These are phyloP conservation scores for Pulicaria dysenterica DNA, from an alignment of 129 eudicot species.

Conservation along the genomic window DNA sequence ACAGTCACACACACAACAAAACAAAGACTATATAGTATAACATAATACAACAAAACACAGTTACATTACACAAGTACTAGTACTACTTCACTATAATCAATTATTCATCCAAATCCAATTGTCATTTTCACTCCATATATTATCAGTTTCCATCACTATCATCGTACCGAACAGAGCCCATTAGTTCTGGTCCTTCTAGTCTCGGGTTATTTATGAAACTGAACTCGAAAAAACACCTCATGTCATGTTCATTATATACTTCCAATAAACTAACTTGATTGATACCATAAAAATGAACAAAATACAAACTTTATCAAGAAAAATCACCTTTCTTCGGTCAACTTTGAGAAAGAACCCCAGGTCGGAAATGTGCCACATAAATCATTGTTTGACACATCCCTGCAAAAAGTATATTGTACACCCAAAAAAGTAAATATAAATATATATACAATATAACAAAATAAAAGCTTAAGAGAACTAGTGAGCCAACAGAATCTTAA, in stretches of 20 bases:
- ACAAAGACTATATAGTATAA: background rate
- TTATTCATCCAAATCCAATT: constrained; percentile 16
- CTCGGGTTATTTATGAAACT: constrained; percentile 60
- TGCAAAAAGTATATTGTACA: constrained; percentile 11
- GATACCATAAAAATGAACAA: background rate
- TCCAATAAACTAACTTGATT: background rate
- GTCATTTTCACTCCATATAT: background rate
- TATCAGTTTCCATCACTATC: constrained; percentile 44
- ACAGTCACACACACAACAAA: background rate
- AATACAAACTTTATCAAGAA: background rate
- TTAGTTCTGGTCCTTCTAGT: constrained; percentile 67
- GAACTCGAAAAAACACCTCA: constrained; percentile 24
- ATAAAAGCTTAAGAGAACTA: background rate
- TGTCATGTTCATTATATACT: background rate
- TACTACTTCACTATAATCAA: constrained; percentile 18
- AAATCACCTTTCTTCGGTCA: constrained; percentile 52
- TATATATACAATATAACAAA: background rate
- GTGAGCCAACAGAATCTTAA: constrained; percentile 56
- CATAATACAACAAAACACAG: constrained; percentile 13
- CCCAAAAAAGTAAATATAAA: background rate
- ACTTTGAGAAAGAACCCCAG: constrained; percentile 58
- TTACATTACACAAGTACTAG: constrained; percentile 10
- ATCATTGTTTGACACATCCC: constrained; percentile 63
- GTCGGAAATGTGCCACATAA: constrained; percentile 68
- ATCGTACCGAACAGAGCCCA: constrained; percentile 59